These are phyloP conservation scores for Aspergillus terreus DNA, from an alignment of 2,329 filamentous ascomycete species.

Conservation along the genomic window DNA sequence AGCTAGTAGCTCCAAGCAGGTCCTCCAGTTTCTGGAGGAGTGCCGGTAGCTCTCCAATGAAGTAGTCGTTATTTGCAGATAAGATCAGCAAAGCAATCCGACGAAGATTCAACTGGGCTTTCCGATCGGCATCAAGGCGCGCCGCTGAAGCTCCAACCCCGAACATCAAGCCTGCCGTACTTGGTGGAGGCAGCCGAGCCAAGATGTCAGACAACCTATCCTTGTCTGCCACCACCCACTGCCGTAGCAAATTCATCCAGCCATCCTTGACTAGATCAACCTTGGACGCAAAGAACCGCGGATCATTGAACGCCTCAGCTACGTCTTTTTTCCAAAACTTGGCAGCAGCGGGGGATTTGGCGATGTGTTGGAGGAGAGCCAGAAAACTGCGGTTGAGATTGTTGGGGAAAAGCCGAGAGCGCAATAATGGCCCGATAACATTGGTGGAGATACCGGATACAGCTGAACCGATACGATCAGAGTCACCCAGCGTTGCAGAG, in stretches of 20 bases:
- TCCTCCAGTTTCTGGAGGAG: slow-evolving; percentile 84
- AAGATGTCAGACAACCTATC: slow-evolving; percentile 81
- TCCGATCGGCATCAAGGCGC: slow-evolving; percentile 88
- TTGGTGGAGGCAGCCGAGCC: slow-evolving; percentile 73
- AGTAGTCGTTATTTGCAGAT: slow-evolving; percentile 72
- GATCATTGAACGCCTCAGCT: slow-evolving; percentile 84
- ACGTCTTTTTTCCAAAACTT: slow-evolving; percentile 94
- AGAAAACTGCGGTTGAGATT: slow-evolving; percentile 72
- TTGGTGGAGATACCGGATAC: slow-evolving; percentile 78
- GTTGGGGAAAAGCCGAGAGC: slow-evolving; percentile 80
- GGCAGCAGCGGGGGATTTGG: slow-evolving; percentile 72
- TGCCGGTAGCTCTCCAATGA: slow-evolving; percentile 68
- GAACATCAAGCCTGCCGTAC: slow-evolving; percentile 94
- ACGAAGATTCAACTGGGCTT: slow-evolving; percentile 83
- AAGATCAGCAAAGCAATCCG: slow-evolving; percentile 77
- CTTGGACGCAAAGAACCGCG: slow-evolving; percentile 74
- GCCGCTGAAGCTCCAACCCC: slow-evolving; percentile 95
- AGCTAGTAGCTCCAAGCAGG: slow-evolving; percentile 74
- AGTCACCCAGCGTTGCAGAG: slow-evolving; percentile 76
- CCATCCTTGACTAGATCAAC: slow-evolving; percentile 62
- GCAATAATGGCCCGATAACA: slow-evolving; percentile 75
- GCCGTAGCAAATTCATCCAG: slow-evolving; percentile 80
- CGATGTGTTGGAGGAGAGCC: slow-evolving; percentile 70
- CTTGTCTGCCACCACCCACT: slow-evolving; percentile 84
- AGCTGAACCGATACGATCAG: slow-evolving; percentile 75